A percentile compares a stretch with the other conserved stretches of the same genome.
Conservation (phyloP, 2,329 filamentous ascomycete species). For the Botryotinia calthae region DNA sequence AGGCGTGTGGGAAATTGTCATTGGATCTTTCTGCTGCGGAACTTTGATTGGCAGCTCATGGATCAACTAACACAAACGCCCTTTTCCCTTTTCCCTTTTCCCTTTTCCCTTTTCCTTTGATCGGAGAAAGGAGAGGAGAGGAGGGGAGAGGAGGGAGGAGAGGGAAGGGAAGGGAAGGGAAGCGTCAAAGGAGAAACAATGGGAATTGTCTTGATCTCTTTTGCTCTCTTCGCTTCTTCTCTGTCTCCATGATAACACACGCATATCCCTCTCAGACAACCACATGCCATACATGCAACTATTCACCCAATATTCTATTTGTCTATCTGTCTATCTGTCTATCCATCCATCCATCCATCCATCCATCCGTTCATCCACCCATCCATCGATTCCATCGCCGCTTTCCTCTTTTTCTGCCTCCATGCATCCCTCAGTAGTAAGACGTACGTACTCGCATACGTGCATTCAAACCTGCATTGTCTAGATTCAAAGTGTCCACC, state of each 20-base stretch:
- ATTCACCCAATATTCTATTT: not conserved
- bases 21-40: not conserved
- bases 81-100: no score
- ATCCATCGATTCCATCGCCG: not conserved
- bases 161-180: not conserved
- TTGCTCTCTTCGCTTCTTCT: no score
- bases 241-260: not conserved
- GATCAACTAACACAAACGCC: not conserved
- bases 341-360: no score
- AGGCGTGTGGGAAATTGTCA: not conserved
- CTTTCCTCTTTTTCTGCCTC: not conserved
- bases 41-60: not conserved
- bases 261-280: no score
- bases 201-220: not conserved
- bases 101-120: no score
- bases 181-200: not conserved
- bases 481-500: not conserved
- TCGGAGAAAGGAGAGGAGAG: no score
- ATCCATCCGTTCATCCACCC: no score
- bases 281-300: not conserved
- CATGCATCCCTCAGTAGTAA: not conserved
- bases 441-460: not conserved
- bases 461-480: not conserved
- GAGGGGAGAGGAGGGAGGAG: no score
- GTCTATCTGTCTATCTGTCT: no score